Evolutionary conservation across 305 asterid species (phyloP), one percentile per base, ranked within the genome.

Genomic region (Andrographis paniculata): DNA sequence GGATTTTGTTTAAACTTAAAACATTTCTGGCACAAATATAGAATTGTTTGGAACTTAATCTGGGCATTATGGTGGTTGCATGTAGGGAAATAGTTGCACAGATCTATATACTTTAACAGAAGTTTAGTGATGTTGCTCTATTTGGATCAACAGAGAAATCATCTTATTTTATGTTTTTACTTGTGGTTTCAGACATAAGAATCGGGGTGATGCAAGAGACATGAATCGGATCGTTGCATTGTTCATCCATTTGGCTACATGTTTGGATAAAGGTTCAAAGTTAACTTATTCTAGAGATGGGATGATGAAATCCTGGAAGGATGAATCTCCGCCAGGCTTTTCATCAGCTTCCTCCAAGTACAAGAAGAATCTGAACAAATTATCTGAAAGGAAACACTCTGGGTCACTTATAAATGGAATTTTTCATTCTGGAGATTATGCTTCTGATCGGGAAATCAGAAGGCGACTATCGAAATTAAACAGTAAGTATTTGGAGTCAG

Each of bases 381-480:
- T 61, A 48, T 67, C 70, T 53, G 96, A 80, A 56, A 84, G 74
- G 82, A 87, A 76, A 62, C 69, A 75, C 45, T 45, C 65, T 61
- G 89, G 88, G 37, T 63, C 65, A 47, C 59, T 61, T 60, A 48
- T 57, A 55, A 74, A 66, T 71, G 89, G 94, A 59, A 53, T 61
- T 58, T 67, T 66, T 47, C 94, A 92, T 54, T 68, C 63, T 67
- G 91, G 84, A 53, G 96, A 87, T 53, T 71, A 73, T 74, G 81
- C 87, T 39, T 84, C 95, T 50, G 99, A 92, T 50, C 77, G 94
- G 48, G 99, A 92, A 79, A 84, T 87, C 66, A 70, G 77, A 63
- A 84, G 78, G 71, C 79, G 87, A 43, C 69, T 87, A 61, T 92
- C 95, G 66, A 87, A 77, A 71, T 64, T 92, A 58, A 80, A 84